A percentile compares a stretch with the other conserved stretches of the same genome.
phyloP scores from a whole-genome alignment of 345 rosid species.

The Combretum micranthum region DNA sequence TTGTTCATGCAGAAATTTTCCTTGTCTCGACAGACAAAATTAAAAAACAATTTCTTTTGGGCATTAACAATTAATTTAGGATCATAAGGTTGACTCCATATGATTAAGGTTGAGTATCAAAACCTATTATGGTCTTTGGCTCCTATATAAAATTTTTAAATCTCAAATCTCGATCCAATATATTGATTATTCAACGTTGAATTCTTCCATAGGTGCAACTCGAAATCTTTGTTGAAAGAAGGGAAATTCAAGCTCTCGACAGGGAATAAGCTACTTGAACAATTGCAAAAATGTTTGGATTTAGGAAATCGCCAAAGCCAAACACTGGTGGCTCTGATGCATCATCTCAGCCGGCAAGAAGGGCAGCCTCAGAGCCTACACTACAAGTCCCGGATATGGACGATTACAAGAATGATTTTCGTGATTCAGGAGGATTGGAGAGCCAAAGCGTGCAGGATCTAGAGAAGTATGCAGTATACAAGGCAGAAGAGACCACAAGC shows the following conservation, averaged over 20 bases:
- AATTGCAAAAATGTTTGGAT: conserved; percentile 55
- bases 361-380: conserved; percentile 62
- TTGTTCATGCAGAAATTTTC: no score
- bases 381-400: conserved; percentile 28
- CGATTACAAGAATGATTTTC: conserved; percentile 57
- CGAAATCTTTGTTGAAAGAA: no score
- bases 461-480: conserved; percentile 76
- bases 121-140: no score
- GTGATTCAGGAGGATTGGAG: conserved; percentile 63
- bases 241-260: background rate
- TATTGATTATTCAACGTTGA: no score
- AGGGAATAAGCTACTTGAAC: background rate
- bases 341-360: conserved; percentile 39
- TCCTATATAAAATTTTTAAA: no score
- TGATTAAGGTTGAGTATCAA: no score
- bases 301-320: conserved; percentile 42
- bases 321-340: conserved; percentile 28
- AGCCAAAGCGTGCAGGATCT: conserved; percentile 71
- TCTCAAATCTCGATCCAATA: no score
- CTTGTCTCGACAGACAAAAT: no score
- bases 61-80: no score
- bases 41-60: no score
- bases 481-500: conserved; percentile 81
- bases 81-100: no score
- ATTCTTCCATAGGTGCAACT: no score